phyloP scores from a whole-genome alignment of 345 rosid genomes.

The Hibiscus tridactylites region DNA sequence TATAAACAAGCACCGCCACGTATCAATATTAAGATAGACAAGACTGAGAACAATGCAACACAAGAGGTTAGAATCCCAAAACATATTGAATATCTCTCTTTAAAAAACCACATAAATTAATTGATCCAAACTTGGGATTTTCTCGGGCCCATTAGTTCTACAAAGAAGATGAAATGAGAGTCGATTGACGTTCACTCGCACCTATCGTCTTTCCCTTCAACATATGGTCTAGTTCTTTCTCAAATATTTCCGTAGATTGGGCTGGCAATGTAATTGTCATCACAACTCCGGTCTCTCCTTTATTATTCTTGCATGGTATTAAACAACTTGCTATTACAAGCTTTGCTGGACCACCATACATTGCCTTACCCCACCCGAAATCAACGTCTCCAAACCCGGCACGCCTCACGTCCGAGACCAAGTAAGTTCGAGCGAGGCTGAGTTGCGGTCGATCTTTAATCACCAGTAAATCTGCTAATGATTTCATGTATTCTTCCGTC shows the following conservation, averaged over 20 bases:
- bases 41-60: no score
- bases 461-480: slow-evolving; percentile 19
- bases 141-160: background rate
- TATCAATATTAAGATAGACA: no score
- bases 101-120: no score
- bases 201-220: background rate
- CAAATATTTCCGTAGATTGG: background rate
- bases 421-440: slow-evolving; percentile 11
- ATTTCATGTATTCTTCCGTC: slow-evolving; percentile 16
- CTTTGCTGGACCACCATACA: background rate
- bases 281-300: background rate
- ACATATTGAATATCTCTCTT: no score
- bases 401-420: background rate
- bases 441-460: slow-evolving; percentile 14
- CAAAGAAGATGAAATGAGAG: background rate
- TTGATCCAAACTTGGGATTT: no score
- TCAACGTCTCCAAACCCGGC: background rate
- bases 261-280: background rate
- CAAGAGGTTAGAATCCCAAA: no score
- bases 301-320: background rate
- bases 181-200: background rate
- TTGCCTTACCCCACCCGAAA: background rate
- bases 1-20: no score
- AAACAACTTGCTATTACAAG: background rate
- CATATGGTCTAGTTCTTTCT: background rate